Evolutionary conservation across 768 basidiomycete genomes (phyloP), one percentile per base, ranked within the genome.

Genomic region (Kwoniella sp.): DNA sequence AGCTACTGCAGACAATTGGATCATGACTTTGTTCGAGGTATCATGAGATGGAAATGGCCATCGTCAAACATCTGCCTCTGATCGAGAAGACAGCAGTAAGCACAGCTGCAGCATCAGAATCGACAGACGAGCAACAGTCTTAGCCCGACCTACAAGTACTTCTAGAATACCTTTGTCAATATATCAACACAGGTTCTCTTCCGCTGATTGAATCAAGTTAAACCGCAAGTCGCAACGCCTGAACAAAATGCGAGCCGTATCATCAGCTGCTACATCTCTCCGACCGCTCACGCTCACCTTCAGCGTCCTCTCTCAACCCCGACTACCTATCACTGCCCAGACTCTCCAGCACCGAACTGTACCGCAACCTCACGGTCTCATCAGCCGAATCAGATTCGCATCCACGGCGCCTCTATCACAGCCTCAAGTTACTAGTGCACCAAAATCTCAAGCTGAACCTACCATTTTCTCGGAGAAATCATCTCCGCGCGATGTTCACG

Each of bases 381-480:
- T n/a, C n/a, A n/a, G n/a, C n/a, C n/a, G n/a, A n/a, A n/a, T n/a
- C n/a, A n/a, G n/a, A n/a, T 33, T 44, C 40, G 17, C 40, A 9
- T 44, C 40, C 10, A 10, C 40, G 17, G 3, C 40, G 3, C 10
- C 17, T 9, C 8, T 44, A 10, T 44, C 40, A 3, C 40, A 19
- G 17, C 40, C 40, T 19, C 40, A 44, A 19, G n/a, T n/a, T n/a
- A n/a, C n/a, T n/a, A n/a, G n/a, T n/a, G 40, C 8, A 49, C 29
- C 55, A 25, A 27, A 36, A 52, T 4, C 48, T 17, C 54, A 36
- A 22, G 37, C 33, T 22, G 67, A 72, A 47, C 63, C 73, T 2
- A 74, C 71, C 17, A 68, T 68, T 0, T 77, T 77, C 53, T 56
- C 68, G 12, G 67, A 62, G 33, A 74, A 74, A 51, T 64, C 76